Evolutionary conservation across 2,329 filamentous ascomycete genomes (phyloP), one percentile per base, ranked within the genome.

Genomic region (Scorias spongiosa): DNA sequence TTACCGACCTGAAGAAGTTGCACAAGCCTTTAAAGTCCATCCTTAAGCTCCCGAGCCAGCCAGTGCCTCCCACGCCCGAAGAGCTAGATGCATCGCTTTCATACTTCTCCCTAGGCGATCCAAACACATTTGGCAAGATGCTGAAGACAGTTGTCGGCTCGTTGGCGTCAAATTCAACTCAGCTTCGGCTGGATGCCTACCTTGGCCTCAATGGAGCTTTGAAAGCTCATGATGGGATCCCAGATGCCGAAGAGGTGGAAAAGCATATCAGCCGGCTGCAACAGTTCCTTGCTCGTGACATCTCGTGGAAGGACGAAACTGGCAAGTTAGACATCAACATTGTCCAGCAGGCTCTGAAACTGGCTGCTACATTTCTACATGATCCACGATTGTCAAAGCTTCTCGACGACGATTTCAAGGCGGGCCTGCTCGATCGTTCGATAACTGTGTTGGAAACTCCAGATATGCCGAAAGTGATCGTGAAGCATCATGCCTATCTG

Each of bases 231-330:
- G 84, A 88, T 49, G 83, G 84, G 51, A 66, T 93, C 11, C 87
- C 87, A 0, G 81, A 91, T 51, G 68, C 77, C 30, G 75, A 81
- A 44, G 78, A 79, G 10, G 68, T 93, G 44, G 74, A 78, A 45
- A 75, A 76, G 42, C 93, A 91, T 61, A 81, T 95, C 70, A 72
- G 74, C 10, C 65, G 84, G 2, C 73, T 96, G 46, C 77, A 78
- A 51, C 81, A 86, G 47, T 94, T 87, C 57, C 85, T 96, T 44
- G 78, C 82, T 54, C 75, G 88, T 47, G 91, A 98, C 58, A 70
- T 94, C 18, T 74, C 71, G 6, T 71, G 77, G 10, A 78, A 76
- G 50, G 70, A 73, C 30, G 59, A 70, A 5, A 44, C 39, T 29
- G 54, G 53, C n/a, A 46, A 48, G 26, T 44, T 68, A 32, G 84